Base-by-base conservation (phyloP, 1,139 yeast genomes). In the Candida sanyaensis region DNA sequence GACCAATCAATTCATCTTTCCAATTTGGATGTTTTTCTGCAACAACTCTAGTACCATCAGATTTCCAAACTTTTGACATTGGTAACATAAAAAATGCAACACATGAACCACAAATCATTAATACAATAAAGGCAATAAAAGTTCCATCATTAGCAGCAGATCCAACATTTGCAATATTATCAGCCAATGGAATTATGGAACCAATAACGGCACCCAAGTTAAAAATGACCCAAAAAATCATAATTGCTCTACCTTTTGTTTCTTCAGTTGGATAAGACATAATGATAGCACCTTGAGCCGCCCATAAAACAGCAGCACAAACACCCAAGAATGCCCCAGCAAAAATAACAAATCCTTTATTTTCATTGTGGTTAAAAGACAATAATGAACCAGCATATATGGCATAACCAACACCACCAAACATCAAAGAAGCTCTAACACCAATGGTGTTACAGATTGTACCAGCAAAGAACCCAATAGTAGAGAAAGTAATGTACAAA, bases 141-240 rank as follows among this genome's bases (percentile, higher is more conserved):
- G 87, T 81, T 27, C 83, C 81, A 55, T 78, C 80, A 46, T 70
- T 73, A 38, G 73, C 85, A 26, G 74, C 56, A 30, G 71, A 57
- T 5, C 60, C 62, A 32, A 62, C 60, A 52, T 69, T 68, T 46
- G 73, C 57, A 53, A 80, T 55, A 56, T 77, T 79, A 54, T 75
- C 69, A 29, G 77, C 84, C 60, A 81, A 73, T n/a, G 84, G 82
- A 51, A 81, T 76, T 45, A 78, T 65, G 13, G 80, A 70, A 47
- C 86, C 85, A 51, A 76, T 78, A 45, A 81, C 86, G 11, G 83
- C 84, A 58, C 88, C 88, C 54, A 82, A 65, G 65, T 82, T 81
- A 71, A 83, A 83, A 49, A 83, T 79, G 48, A 79, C 70, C 88
- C 88, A 83, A 63, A 82, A 83, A 23, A 78, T 62, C 76, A 73